Percentiles rank a stretch among this genome's conserved stretches.
phyloP scores from a whole-genome alignment of 768 basidiomycete genomes.

The Termitomyces eurrhizus region DNA sequence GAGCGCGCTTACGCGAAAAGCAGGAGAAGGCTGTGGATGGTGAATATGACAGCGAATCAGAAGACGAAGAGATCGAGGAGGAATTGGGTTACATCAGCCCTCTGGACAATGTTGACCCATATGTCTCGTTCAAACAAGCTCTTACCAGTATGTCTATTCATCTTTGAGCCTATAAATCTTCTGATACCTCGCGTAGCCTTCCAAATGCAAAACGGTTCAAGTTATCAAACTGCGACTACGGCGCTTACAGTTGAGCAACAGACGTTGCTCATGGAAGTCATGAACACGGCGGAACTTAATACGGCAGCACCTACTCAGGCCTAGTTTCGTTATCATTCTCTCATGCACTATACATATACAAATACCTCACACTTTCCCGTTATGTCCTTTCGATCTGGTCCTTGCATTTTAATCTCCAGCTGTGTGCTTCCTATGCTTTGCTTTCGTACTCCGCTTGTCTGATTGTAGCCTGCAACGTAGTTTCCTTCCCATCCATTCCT shows the following conservation, averaged over 20 bases:
- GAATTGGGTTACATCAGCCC: conserved; percentile 86
- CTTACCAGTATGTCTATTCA: conserved; percentile 55
- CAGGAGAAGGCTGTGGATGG: conserved; percentile 53
- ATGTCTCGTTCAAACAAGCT: conserved; percentile 73
- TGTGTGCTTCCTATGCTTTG: conserved; percentile 4
- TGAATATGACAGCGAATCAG: conserved; percentile 43
- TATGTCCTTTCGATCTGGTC: conserved; percentile 11
- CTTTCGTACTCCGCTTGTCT: conserved; percentile 6
- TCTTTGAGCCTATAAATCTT: neutral
- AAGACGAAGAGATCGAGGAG: conserved; percentile 64
- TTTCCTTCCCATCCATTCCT: neutral
- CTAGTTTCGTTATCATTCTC: neutral
- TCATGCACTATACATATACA: conserved; percentile 9
- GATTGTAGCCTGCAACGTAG: conserved; percentile 8
- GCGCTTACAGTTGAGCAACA: conserved; percentile 71
- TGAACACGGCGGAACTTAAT: conserved; percentile 58
- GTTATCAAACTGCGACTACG: conserved; percentile 74
- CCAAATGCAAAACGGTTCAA: conserved; percentile 65
- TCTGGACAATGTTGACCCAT: conserved; percentile 76
- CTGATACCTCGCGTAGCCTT: conserved; percentile 43
- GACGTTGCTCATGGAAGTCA: conserved; percentile 80
- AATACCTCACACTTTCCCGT: conserved; percentile 12
- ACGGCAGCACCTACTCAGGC: conserved; percentile 7
- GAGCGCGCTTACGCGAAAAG: conserved; percentile 67
- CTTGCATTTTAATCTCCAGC: conserved; percentile 9